Evolutionary conservation across 106 monocot genomes (phyloP).

Genomic region (Allium sativum): DNA sequence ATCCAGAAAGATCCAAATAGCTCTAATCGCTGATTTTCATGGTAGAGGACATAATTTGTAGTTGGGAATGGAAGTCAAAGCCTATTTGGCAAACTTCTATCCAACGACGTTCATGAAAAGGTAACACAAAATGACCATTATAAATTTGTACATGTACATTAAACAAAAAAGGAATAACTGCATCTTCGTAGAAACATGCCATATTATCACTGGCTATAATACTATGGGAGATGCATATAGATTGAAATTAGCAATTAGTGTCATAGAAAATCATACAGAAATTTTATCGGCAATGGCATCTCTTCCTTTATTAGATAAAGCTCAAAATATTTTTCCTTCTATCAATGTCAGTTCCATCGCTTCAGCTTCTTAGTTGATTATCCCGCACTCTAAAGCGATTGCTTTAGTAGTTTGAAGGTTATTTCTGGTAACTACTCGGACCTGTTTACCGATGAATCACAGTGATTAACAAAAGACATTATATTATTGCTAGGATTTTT

Average conservation of each 20-base stretch:
- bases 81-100: too few relatives aligned
- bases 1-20: too few relatives aligned
- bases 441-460: constrained; percentile 36
- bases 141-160: too few relatives aligned
- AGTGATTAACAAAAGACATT: background rate
- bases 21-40: too few relatives aligned
- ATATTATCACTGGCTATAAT: too few relatives aligned
- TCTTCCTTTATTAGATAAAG: constrained; percentile 45
- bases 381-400: constrained; percentile 92
- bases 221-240: background rate
- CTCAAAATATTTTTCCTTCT: constrained; percentile 76
- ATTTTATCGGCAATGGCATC: constrained; percentile 64
- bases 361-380: constrained; percentile 52
- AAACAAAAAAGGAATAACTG: too few relatives aligned
- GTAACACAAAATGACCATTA: too few relatives aligned
- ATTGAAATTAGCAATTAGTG: background rate
- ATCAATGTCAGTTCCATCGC: constrained; percentile 60
- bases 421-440: constrained; percentile 98
- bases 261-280: constrained; percentile 37
- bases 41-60: too few relatives aligned
- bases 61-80: too few relatives aligned
- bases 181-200: too few relatives aligned
- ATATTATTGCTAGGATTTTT: background rate
- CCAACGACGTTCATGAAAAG: too few relatives aligned
- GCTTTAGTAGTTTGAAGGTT: constrained; percentile 94